Base-by-base conservation (phyloP, 2,329 filamentous ascomycete species). In the Blastomyces gilchristii region DNA sequence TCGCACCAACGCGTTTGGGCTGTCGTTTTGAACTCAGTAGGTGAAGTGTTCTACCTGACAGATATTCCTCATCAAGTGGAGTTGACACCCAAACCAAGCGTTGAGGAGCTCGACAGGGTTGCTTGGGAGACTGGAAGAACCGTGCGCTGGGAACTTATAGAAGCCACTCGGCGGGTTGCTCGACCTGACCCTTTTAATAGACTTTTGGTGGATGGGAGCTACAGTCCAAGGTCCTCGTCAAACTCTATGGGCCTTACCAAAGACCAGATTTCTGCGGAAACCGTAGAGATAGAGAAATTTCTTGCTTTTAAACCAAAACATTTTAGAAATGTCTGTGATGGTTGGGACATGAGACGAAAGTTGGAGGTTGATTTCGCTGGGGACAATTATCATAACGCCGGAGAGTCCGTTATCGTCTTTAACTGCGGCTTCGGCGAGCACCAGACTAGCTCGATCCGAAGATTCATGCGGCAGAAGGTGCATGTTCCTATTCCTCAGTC, bases 11-110 rank as follows among this genome's bases (percentile, higher is more conserved):
- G 92, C 37, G 83, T 94, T 14, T 97, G 91, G 91, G 91, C 90
- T n/a, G 87, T 93, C 52, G 90, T 86, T n/a, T 77, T 99, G 61
- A 99, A 99, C 72, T 93, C 94, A 0, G 80, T 99, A 9, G 94
- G 94, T 1, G 94, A 99, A 73, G 80, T 96, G 0, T 97, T 88
- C 74, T 96, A 93, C 68, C 79, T 97, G 1, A 88, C 84, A 1
- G 86, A 90, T 58, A 81, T 87, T 7, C 91, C 90, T 0, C 80
- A 75, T 34, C 80, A 81, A 45, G 78, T 82, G 25, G 79, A 83
- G 8, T 68, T 79, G 4, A 78, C 80, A 41, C 80, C 68, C 68
- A 81, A 70, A 80, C 65, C 73, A n/a, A 72, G 64, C 45, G 64
- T 72, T 1, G 72, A 87, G 45, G 82, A 88, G 63, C 71, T 81